A percentile compares a stretch with the other conserved stretches of the same genome.
Evolutionary conservation across 352 stramenopile species (phyloP).

Genomic region (Globisporangium iwayamae): DNA sequence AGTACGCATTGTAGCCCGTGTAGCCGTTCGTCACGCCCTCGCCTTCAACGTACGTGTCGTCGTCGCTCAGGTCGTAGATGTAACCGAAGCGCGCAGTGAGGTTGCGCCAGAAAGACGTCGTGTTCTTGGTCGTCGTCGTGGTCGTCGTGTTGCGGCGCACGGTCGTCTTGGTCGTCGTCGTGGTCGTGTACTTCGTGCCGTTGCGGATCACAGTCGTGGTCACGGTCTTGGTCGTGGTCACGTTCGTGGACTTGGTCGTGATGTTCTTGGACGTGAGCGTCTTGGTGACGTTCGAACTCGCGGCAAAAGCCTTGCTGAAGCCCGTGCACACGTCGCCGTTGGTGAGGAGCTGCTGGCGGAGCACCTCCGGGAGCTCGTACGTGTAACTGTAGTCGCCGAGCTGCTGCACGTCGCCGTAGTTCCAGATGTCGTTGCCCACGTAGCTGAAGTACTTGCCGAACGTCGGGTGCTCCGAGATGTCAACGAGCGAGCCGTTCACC

Average conservation of each 20-base stretch:
- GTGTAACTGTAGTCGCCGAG: conserved; percentile 74
- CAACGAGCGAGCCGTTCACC: conserved; percentile 40
- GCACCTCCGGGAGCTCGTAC: conserved; percentile 58
- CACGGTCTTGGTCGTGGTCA: conserved; percentile 39
- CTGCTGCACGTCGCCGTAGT: conserved; percentile 56
- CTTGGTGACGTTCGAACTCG: conserved; percentile 30
- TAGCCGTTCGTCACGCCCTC: conserved; percentile 43
- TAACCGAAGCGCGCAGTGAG: conserved; percentile 35
- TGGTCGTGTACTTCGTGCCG: conserved; percentile 51
- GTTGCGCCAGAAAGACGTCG: conserved; percentile 29
- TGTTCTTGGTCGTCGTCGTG: conserved; percentile 18
- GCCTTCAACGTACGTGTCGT: conserved; percentile 30
- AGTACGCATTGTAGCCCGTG: conserved; percentile 40
- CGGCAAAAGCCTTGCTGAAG: conserved; percentile 42
- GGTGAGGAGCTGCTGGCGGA: conserved; percentile 57
- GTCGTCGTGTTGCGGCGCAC: conserved; percentile 35
- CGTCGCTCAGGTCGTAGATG: conserved; percentile 46
- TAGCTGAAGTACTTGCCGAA: conserved; percentile 63
- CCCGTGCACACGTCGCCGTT: conserved; percentile 64
- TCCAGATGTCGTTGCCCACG: conserved; percentile 50
- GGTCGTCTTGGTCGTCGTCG: conserved; percentile 37
- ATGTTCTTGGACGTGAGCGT: conserved; percentile 33
- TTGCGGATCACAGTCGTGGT: conserved; percentile 47
- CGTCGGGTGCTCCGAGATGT: conserved; percentile 53
- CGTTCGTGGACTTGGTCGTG: conserved; percentile 43